A percentile compares a stretch with the other conserved stretches of the same genome.
Conservation (phyloP, 805 yeast species). For the Nakazawaea ishiwadae region DNA sequence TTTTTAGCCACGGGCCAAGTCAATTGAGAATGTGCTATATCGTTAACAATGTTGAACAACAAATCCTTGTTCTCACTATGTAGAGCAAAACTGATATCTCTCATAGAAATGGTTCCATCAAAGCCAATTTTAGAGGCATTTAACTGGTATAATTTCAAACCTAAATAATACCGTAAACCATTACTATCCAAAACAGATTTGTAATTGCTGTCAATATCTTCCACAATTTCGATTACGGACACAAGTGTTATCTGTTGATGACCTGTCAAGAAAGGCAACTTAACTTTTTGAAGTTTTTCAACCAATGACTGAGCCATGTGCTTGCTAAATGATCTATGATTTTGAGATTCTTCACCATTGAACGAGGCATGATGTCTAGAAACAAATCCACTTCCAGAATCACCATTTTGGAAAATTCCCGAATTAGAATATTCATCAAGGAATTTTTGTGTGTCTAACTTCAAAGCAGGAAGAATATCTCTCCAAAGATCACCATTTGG, state of each 20-base stretch:
- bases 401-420: background rate
- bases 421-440: background rate
- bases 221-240: slow-evolving; percentile 61
- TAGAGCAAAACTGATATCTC: slow-evolving; percentile 86
- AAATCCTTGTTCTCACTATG: slow-evolving; percentile 77
- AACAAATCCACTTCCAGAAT: slow-evolving; percentile 1
- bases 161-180: slow-evolving; percentile 68
- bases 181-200: slow-evolving; percentile 49
- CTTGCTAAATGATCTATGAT: slow-evolving; percentile 8
- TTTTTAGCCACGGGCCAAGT: slow-evolving; percentile 59
- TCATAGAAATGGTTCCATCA: slow-evolving; percentile 47
- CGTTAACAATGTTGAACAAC: slow-evolving; percentile 45
- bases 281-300: slow-evolving; percentile 55
- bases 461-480: slow-evolving; percentile 18
- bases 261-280: slow-evolving; percentile 78
- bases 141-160: slow-evolving; percentile 59
- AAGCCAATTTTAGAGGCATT: slow-evolving; percentile 26
- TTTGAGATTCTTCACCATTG: background rate
- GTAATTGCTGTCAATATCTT: slow-evolving; percentile 43
- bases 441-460: background rate
- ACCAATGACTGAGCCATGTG: slow-evolving; percentile 43
- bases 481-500: slow-evolving; percentile 16
- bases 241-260: slow-evolving; percentile 87
- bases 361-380: slow-evolving; percentile 1
- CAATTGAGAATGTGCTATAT: slow-evolving; percentile 36